Percentiles rank a stretch among this genome's conserved stretches.
Conservation (phyloP, 2,329 filamentous ascomycete genomes). For the Penicillium vulpinum region DNA sequence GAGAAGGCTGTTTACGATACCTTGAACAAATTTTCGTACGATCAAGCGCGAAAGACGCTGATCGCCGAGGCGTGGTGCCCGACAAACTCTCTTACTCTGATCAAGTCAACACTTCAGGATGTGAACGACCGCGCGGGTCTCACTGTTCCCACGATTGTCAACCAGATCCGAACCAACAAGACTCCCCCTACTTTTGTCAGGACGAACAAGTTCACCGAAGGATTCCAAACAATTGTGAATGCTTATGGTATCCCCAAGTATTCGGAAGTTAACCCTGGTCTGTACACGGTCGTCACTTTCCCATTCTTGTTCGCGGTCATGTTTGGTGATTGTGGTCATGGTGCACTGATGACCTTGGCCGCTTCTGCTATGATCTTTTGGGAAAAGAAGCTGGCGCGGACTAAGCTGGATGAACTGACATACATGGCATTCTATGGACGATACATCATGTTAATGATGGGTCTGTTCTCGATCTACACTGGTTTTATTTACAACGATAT, state of each 20-base stretch:
- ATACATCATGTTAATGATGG: conserved; percentile 99
- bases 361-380: conserved; percentile 94
- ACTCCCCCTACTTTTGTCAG: conserved; percentile 96
- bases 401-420: conserved; percentile 96
- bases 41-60: conserved; percentile 89
- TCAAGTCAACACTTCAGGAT: conserved; percentile 91
- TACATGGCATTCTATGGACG: conserved; percentile 98
- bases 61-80: conserved; percentile 98
- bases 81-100: conserved; percentile 81
- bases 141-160: conserved; percentile 97
- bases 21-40: conserved; percentile 94
- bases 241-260: conserved; percentile 98
- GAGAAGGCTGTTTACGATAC: conserved; percentile 98
- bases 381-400: conserved; percentile 76
- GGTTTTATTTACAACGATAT: conserved; percentile 97
- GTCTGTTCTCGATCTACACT: conserved; percentile 93
- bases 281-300: conserved; percentile 95
- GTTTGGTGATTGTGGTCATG: conserved; percentile 98
- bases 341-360: conserved; percentile 80
- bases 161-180: conserved; percentile 95
- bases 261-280: conserved; percentile 91
- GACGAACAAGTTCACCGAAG: conserved; percentile 97
- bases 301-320: conserved; percentile 99
- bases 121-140: conserved; percentile 94
- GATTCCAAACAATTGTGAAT: conserved; percentile 98